Base-by-base conservation (phyloP, 208 protist species). In the Acanthamoeba rhysodes region DNA sequence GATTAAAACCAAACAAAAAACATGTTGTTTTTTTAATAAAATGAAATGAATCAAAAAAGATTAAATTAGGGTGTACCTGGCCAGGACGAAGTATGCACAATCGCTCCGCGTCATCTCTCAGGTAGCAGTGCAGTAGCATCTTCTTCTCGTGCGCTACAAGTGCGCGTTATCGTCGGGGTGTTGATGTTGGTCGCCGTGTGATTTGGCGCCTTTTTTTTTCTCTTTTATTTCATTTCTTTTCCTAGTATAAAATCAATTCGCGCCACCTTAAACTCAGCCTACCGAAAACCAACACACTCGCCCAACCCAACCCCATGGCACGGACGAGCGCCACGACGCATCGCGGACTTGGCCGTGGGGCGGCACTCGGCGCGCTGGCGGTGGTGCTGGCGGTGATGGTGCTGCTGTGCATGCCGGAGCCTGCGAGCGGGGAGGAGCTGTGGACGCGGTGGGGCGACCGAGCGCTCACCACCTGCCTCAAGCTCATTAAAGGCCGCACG, bases 391-490 rank as follows among this genome's bases (percentile, higher is more conserved):
- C 37, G n/a, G n/a, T n/a, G n/a, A n/a, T n/a, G n/a, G n/a, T n/a
- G 16, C 6, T 78, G n/a, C 34, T 78, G 32, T 27, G 32, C 32
- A 29, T 78, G 18, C n/a, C 20, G 70, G 70, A 78, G 48, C 0
- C 27, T 0, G 78, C 62, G 18, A 68, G 78, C 32, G 78, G 16
- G 10, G 78, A 85, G 78, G 78, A 85, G 29, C 45, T 85, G 16
- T 85, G 78, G 78, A 59, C 48, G 16, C 78, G 78, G 27, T 85
- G 78, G 78, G 78, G 45, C 41, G 78, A 85, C 48, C 34, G 78
- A 32, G 78, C 78, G 9, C 78, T 85, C 14, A 41, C 14, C 78
- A n/a, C 34, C 24, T 85, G 78, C n/a, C 34, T 34, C 24, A 59
- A 85, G n/a, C 78, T 59, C 12, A 34, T 85, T 0, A 59, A 85